phyloP scores from a whole-genome alignment of 208 protist genomes.

The Leptomonas seymouri region DNA sequence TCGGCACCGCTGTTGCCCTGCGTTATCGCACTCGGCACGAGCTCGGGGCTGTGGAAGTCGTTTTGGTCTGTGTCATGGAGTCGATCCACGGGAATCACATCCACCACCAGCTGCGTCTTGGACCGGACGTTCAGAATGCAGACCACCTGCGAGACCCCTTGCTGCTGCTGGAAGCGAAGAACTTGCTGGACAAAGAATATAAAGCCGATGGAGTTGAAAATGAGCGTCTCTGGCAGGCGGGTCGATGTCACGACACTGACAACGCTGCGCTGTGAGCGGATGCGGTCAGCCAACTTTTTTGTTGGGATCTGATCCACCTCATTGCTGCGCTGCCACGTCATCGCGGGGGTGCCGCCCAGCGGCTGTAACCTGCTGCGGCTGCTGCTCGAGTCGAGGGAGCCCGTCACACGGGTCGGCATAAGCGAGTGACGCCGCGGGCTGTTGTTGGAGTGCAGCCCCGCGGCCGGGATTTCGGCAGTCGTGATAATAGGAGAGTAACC shows the following conservation, averaged over 20 bases:
- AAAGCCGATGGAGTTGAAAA: constrained; percentile 63
- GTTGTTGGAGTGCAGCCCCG: not conserved
- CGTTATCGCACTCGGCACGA: not conserved
- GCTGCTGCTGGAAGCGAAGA: constrained; percentile 36
- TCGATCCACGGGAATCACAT: constrained; percentile 34
- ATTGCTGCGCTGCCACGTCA: constrained; percentile 38
- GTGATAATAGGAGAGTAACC: not conserved
- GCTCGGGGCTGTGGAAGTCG: constrained; percentile 4
- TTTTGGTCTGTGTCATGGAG: constrained; percentile 12
- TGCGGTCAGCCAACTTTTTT: constrained; percentile 38
- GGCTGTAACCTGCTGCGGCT: constrained; percentile 15
- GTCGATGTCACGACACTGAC: constrained; percentile 38
- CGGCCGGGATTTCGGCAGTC: not conserved
- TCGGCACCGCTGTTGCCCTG: not conserved
- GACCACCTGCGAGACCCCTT: constrained; percentile 30
- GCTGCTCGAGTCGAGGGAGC: not conserved
- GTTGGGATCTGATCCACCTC: constrained; percentile 44
- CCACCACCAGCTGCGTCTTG: constrained; percentile 44
- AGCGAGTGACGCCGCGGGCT: not conserved
- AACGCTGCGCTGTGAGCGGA: constrained; percentile 52
- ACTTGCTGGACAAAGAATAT: constrained; percentile 68
- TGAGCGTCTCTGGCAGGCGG: constrained; percentile 48
- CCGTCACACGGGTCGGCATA: not conserved
- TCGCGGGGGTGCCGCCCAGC: constrained; percentile 21
- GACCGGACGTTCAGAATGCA: constrained; percentile 46